A percentile compares a stretch with the other conserved stretches of the same genome.
Evolutionary conservation across 164 flowering plant genomes (phyloP).

Genomic region (Chimonanthus praecox): DNA sequence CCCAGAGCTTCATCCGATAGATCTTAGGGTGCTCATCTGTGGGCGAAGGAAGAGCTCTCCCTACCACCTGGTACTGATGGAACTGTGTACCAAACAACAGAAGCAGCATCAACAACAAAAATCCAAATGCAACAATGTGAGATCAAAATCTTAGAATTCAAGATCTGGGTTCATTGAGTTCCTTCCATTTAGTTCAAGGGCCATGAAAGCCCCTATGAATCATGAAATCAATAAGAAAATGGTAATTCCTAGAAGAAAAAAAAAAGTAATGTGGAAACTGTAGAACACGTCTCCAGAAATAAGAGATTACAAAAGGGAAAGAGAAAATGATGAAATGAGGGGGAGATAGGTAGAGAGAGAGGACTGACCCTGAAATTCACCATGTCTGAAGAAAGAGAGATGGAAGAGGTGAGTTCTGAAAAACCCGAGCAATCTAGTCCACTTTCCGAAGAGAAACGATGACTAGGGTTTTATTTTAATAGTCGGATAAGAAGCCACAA

Average conservation of each 20-base stretch:
- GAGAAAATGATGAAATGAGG: not conserved
- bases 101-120: not conserved
- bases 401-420: not conserved
- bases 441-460: not conserved
- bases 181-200: not conserved
- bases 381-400: not conserved
- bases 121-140: not conserved
- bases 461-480: not conserved
- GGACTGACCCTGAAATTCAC: slow-evolving; percentile 2
- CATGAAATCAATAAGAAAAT: not conserved
- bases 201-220: not conserved
- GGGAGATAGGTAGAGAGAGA: not conserved
- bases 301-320: not conserved
- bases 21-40: slow-evolving; percentile 27
- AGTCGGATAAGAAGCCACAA: not conserved
- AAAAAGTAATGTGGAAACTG: too few relatives aligned
- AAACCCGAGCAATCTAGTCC: not conserved
- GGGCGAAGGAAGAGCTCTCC: slow-evolving; percentile 23
- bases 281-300: too few relatives aligned
- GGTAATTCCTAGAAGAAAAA: too few relatives aligned
- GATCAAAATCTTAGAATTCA: not conserved
- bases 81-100: slow-evolving; percentile 8
- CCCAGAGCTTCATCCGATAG: slow-evolving; percentile 32
- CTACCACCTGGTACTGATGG: slow-evolving; percentile 31
- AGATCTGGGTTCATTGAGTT: not conserved